phyloP scores from a whole-genome alignment of 345 rosid species.

The Ricinus communis region DNA sequence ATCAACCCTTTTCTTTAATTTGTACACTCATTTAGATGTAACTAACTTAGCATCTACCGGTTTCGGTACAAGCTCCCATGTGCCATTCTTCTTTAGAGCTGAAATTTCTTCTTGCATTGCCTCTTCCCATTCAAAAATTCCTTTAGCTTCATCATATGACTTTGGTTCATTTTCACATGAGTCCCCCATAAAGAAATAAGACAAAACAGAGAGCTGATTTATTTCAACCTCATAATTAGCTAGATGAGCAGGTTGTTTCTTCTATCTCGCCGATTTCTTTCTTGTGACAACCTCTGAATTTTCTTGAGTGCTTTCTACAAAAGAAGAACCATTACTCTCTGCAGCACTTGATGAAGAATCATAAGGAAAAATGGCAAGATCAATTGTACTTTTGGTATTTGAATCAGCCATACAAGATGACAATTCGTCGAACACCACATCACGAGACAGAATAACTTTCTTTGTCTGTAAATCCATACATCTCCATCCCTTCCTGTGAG shows the following conservation, averaged over 20 bases:
- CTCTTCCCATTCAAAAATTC: too few species aligned
- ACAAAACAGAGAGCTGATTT: background rate
- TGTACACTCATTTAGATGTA: conserved; percentile 3
- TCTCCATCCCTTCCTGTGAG: too few species aligned
- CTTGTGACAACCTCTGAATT: too few species aligned
- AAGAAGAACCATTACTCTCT: background rate
- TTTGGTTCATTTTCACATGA: background rate
- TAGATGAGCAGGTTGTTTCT: background rate
- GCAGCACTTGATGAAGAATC: too few species aligned
- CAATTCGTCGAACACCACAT: background rate
- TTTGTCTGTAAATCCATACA: background rate
- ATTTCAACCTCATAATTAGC: background rate
- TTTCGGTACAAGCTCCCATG: conserved; percentile 5
- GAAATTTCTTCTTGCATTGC: background rate
- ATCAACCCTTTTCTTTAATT: background rate
- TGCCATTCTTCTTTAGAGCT: background rate
- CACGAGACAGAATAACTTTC: background rate
- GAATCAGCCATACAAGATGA: too few species aligned
- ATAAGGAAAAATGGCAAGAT: too few species aligned
- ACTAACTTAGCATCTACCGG: too few species aligned
- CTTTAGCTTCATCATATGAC: too few species aligned
- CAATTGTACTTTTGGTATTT: too few species aligned
- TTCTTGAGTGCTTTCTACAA: too few species aligned
- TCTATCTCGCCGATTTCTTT: background rate
- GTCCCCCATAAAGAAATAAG: background rate